Evolutionary conservation across 2,329 filamentous ascomycete genomes (phyloP).

Genomic region (Colletotrichum melonis): DNA sequence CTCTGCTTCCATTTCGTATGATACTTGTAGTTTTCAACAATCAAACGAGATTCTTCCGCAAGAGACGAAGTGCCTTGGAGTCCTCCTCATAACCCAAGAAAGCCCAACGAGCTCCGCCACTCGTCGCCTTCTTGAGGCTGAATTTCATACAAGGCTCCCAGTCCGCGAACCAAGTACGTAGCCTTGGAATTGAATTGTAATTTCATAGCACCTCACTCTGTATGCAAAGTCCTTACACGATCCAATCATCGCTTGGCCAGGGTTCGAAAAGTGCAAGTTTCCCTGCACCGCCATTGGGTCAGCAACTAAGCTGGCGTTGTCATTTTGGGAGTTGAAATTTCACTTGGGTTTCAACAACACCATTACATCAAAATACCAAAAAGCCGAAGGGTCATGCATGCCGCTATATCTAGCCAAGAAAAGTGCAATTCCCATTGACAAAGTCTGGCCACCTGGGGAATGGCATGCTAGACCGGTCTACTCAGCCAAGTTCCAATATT

Average conservation of each 20-base stretch:
- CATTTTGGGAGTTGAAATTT: background rate
- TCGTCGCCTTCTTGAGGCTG: conserved; percentile 8
- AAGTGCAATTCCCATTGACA: background rate
- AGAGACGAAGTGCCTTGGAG: background rate
- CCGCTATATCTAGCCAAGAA: background rate
- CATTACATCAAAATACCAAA: background rate
- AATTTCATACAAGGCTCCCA: background rate
- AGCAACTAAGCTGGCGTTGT: background rate
- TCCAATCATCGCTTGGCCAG: background rate
- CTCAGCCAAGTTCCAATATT: background rate
- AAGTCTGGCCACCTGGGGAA: background rate
- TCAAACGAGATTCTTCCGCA: background rate
- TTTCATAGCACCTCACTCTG: background rate
- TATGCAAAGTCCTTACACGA: background rate
- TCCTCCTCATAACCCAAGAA: background rate
- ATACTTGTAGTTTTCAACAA: background rate
- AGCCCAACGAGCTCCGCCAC: background rate
- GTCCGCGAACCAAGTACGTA: conserved; percentile 3
- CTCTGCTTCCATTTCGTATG: too few relatives aligned
- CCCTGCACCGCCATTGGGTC: background rate
- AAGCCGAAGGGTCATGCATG: background rate
- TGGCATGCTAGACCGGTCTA: background rate
- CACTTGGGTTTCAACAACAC: background rate
- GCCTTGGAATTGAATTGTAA: background rate
- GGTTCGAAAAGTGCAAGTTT: background rate